Conservation (phyloP, 129 eudicot species). For the Saussurea involucrata region DNA sequence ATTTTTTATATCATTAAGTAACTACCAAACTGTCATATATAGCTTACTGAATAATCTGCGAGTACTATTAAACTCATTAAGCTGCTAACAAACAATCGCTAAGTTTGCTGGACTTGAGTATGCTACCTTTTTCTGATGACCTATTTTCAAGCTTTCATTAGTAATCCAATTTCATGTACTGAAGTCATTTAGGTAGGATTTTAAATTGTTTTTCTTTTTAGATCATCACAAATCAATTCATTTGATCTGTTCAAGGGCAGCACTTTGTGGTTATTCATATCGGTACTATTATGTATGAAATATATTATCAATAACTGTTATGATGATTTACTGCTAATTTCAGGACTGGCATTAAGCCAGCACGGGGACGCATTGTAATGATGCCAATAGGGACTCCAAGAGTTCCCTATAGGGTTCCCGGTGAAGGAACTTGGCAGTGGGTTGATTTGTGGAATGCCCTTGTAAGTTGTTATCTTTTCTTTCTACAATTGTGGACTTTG, state of each 20-base stretch:
- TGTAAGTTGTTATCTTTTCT: conserved; percentile 40
- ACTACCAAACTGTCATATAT: too few relatives aligned
- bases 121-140: background rate
- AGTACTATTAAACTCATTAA: too few relatives aligned
- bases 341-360: conserved; percentile 55
- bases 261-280: background rate
- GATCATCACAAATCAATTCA: background rate
- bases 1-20: too few relatives aligned
- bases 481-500: background rate
- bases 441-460: conserved; percentile 93
- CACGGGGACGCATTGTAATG: conserved; percentile 60
- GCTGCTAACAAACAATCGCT: too few relatives aligned
- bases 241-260: background rate
- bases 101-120: background rate
- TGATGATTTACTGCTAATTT: background rate
- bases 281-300: background rate
- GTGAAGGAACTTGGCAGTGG: conserved; percentile 73
- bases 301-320: background rate
- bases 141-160: background rate
- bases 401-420: conserved; percentile 66
- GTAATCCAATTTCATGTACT: background rate
- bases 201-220: background rate
- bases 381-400: conserved; percentile 89
- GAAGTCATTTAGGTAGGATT: background rate
- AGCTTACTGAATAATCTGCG: too few relatives aligned